Evolutionary conservation across 2,329 filamentous ascomycete genomes (phyloP), one percentile per base, ranked within the genome.

Genomic region (Amauroascus niger): DNA sequence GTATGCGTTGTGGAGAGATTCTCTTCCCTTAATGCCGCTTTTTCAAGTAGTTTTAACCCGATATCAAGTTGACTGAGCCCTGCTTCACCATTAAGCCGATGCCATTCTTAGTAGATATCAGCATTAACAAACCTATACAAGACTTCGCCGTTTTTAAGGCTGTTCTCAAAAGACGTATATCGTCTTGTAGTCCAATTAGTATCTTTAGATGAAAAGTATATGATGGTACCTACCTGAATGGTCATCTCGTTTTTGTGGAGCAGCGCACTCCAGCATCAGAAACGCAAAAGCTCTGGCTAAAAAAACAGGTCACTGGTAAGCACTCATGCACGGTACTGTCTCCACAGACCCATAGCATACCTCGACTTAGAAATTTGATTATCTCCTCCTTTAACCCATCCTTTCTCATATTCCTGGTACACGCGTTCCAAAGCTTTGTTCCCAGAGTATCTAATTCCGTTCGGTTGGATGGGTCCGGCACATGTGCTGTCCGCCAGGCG

Each of bases 91-190:
- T 55, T 32, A 55, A 33, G 54, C 46, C 18, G 33, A 56, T 49
- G 16, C 9, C 18, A 28, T 18, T 13, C 28, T 62, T 51, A 57
- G 58, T 54, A 53, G 55, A 63, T 66, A 24, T 37, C 63, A 60
- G 20, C 3, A 57, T 50, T 24, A 64, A 63, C 70, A 64, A 73
- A 77, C 80, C 76, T 41, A 93, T 71, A 60, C 84, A 88, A 39
- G 73, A 73, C 61, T 75, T 79, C 18, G 77, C 78, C 4, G 83
- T 76, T 64, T 83, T 87, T 54, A 94, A 70, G 9, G 82, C 83
- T 59, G 87, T 70, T 62, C 79, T 83, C 64, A 88, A 72, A 18
- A 88, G 66, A 53, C 85, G 79, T 28, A 81, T 65, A 14, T 76
- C 63, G 56, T 77, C 69, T 71, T 49, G 6, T n/a, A 7, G 22